A percentile compares a stretch with the other conserved stretches of the same genome.
Evolutionary conservation across 2,329 filamentous ascomycete species (phyloP).

Genomic region (Fusarium sp.): DNA sequence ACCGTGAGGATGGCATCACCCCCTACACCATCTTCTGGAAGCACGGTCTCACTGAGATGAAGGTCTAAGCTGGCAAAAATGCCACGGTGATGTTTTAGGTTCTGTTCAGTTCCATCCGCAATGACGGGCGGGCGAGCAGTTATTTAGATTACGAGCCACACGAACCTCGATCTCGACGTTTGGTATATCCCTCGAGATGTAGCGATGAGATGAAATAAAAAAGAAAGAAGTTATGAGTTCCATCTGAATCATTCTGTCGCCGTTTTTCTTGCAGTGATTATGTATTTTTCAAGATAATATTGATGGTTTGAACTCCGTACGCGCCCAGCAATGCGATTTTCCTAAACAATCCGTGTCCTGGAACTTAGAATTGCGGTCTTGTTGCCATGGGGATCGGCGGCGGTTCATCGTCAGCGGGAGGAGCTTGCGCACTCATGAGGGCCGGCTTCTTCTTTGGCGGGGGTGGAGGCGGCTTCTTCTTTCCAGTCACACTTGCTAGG

Average conservation of each 20-base stretch:
- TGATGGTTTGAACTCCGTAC: conserved; percentile 14
- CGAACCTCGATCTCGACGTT: conserved; percentile 40
- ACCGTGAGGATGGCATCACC: conserved; percentile 94
- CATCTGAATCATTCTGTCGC: conserved; percentile 14
- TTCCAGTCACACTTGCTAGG: conserved; percentile 49
- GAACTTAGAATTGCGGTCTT: conserved; percentile 58
- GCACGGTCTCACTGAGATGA: conserved; percentile 87
- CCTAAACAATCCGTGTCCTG: not conserved
- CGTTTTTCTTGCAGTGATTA: conserved; percentile 5
- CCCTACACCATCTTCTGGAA: conserved; percentile 95
- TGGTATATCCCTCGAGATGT: conserved; percentile 39
- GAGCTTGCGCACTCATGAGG: conserved; percentile 44
- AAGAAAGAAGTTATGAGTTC: conserved; percentile 38
- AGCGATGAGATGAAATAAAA: conserved; percentile 43
- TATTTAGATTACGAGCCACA: conserved; percentile 42
- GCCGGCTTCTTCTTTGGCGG: conserved; percentile 65
- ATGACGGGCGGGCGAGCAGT: conserved; percentile 36
- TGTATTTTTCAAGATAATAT: not conserved
- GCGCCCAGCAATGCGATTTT: conserved; percentile 29
- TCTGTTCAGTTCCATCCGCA: conserved; percentile 21
- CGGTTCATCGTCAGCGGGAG: conserved; percentile 51
- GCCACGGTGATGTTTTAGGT: conserved; percentile 30
- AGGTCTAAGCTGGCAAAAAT: conserved; percentile 75
- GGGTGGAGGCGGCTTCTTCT: conserved; percentile 67
- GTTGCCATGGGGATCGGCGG: conserved; percentile 67